phyloP scores from a whole-genome alignment of 306 rosid genomes.

The Prosopis cineraria region DNA sequence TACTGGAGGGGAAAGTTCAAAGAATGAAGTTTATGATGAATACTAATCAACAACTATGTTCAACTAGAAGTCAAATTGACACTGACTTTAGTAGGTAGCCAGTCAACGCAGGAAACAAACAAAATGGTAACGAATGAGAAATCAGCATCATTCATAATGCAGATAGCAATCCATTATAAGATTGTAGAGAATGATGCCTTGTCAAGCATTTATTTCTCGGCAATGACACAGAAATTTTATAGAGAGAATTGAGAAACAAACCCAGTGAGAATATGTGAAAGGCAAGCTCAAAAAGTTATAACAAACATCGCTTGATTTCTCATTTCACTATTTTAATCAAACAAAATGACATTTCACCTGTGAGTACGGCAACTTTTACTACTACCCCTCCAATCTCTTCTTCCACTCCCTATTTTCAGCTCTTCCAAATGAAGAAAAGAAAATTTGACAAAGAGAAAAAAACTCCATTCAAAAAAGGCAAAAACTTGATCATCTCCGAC shows the following conservation, averaged over 20 bases:
- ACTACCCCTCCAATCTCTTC: not conserved
- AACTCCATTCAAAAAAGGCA: not conserved
- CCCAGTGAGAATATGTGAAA: not conserved
- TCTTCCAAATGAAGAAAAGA: not conserved
- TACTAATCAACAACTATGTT: not conserved
- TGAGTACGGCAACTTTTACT: not conserved
- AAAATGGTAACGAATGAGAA: not conserved
- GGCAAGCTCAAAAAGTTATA: not conserved
- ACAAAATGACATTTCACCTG: not conserved
- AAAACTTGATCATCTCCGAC: not conserved
- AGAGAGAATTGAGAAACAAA: not conserved
- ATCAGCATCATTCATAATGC: not conserved
- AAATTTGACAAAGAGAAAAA: not conserved
- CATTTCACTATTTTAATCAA: not conserved
- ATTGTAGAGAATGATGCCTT: not conserved
- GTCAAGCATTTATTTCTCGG: not conserved
- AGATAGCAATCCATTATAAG: not conserved
- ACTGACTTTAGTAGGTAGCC: not conserved
- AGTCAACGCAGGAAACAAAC: not conserved
- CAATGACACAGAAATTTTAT: not conserved
- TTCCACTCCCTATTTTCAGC: not conserved
- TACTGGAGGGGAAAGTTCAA: slow-evolving; percentile 10
- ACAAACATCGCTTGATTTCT: not conserved
- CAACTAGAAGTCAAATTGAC: slow-evolving; percentile 6
- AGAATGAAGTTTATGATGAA: not conserved